Evolutionary conservation across 192 early-diverging fungal genomes (phyloP), one percentile per base, ranked within the genome.

Genomic region (Funneliformis geosporum): DNA sequence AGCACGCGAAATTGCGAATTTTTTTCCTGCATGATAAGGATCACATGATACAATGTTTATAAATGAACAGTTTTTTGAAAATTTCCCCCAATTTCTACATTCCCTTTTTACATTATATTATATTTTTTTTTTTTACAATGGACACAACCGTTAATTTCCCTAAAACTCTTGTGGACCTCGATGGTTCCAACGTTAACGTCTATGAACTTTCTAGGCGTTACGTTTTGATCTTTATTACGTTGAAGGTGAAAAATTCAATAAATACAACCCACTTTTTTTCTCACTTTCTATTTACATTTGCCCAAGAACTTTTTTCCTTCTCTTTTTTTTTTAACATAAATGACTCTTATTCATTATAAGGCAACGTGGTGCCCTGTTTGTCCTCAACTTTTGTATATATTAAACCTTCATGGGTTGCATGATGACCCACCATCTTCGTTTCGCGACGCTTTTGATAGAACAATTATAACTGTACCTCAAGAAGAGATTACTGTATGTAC

Each of bases 351-450:
- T 60, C 2, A 5, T 75, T 25, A 7, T 75, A 61, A 75, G 74
- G 55, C 74, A 9, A 28, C 59, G 4, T 43, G 60, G 60, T 75
- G 74, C 62, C 74, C 74, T 16, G 74, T 75, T 2, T 75, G 74
- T 8, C 74, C 74, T 25, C 27, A 75, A 60, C 74, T 75, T 21
- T 46, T 75, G 10, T 5, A 5, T 16, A 33, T 59, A 8, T 46
- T 75, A 60, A 75, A 75, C 28, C n/a, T 62, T 42, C 59, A 61
- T 38, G 74, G 74, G 23, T 61, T 75, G 59, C 60, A 75, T 10
- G 55, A 75, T 42, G 12, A 60, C 5, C 38, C 60, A 1, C 50
- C 33, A 43, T 1, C 11, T 16, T 23, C 8, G 11, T 75, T 75
- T 60, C 21, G 11, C 12, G 74, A 75, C 33, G 27, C 74, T 60